A percentile compares a stretch with the other conserved stretches of the same genome.
These are phyloP conservation scores for Pseudogymnoascus sp. DNA, from an alignment of 2,329 filamentous ascomycete species.

Conservation along the genomic window DNA sequence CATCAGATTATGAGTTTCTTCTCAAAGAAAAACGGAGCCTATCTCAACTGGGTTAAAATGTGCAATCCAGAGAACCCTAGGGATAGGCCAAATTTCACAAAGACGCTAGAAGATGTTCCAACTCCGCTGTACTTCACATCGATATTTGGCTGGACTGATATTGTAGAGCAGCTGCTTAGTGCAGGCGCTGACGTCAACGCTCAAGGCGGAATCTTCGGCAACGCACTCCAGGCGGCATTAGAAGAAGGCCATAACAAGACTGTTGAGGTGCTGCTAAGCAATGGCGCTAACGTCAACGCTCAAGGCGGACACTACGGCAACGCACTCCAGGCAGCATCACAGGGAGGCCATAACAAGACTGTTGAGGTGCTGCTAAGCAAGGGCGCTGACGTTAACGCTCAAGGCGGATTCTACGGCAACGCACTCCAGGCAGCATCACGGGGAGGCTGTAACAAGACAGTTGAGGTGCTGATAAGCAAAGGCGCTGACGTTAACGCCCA, in stretches of 20 bases:
- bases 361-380: constrained; percentile 14
- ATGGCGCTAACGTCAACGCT: constrained; percentile 13
- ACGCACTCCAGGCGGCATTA: constrained; percentile 9
- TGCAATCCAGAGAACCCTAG: background rate
- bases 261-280: constrained; percentile 11
- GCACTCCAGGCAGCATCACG: background rate
- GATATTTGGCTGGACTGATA: background rate
- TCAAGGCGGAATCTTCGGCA: constrained; percentile 11
- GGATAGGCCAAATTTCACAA: background rate
- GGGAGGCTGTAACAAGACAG: background rate
- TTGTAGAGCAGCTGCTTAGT: background rate
- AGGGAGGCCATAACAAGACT: constrained; percentile 11
- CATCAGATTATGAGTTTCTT: background rate
- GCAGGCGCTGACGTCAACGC: background rate
- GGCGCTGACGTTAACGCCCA: background rate
- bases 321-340: background rate
- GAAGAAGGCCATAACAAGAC: constrained; percentile 1
- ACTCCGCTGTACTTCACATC: background rate
- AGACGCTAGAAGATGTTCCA: background rate
- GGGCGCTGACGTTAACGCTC: constrained; percentile 16
- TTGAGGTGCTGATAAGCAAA: background rate
- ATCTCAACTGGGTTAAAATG: background rate
- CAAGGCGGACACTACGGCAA: background rate
- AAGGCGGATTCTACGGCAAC: background rate
- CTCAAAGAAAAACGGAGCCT: background rate